phyloP scores from a whole-genome alignment of 106 monocot genomes.

The Platanthera zijinensis region DNA sequence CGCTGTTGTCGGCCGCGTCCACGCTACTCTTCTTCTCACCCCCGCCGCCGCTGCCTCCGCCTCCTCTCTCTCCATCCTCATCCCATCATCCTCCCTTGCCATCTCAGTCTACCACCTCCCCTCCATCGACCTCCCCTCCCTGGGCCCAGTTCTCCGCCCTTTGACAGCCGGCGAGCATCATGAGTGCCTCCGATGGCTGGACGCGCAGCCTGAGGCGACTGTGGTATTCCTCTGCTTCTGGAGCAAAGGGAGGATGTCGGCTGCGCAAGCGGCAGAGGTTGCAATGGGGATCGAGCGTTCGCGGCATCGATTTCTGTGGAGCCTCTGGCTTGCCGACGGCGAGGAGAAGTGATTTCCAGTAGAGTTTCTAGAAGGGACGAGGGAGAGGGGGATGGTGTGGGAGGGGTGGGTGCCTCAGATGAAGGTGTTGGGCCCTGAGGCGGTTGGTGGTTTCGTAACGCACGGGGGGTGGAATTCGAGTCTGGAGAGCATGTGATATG shows the following conservation, averaged over 20 bases:
- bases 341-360: slow-evolving; percentile 22
- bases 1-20: not conserved
- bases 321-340: slow-evolving; percentile 2
- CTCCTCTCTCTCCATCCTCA: not conserved
- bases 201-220: slow-evolving; percentile 29
- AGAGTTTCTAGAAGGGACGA: slow-evolving; percentile 43
- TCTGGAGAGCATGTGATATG: slow-evolving; percentile 24
- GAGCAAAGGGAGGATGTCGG: slow-evolving; percentile 38
- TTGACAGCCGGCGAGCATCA: not conserved
- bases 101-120: not conserved
- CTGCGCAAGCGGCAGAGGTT: slow-evolving; percentile 15
- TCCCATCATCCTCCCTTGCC: not conserved
- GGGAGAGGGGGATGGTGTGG: slow-evolving; percentile 21
- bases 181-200: slow-evolving; percentile 35
- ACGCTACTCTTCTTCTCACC: not conserved
- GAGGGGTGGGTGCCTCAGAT: slow-evolving; percentile 14
- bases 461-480: slow-evolving; percentile 83
- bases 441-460: slow-evolving; percentile 35
- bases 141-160: not conserved
- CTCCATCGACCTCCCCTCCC: not conserved
- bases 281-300: slow-evolving; percentile 1
- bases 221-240: slow-evolving; percentile 61
- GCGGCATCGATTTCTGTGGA: slow-evolving; percentile 9
- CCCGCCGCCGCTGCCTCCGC: not conserved
- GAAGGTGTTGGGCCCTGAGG: slow-evolving; percentile 6